Evolutionary conservation across 805 yeast species (phyloP).

Genomic region (Metschnikowia rubicola): DNA sequence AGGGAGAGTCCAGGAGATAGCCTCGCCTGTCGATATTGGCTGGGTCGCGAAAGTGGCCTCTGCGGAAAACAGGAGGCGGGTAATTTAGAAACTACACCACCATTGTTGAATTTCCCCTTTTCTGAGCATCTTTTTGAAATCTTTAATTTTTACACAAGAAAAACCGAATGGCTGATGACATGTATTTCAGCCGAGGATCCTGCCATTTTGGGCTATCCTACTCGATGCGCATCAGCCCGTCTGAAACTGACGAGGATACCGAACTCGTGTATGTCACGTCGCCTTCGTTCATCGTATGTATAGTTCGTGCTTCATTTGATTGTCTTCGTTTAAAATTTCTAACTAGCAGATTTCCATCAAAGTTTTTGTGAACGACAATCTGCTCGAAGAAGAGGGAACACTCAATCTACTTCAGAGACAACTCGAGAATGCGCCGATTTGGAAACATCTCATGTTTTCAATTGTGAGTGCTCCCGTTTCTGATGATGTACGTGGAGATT

Average conservation of each 20-base stretch:
- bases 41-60: too few relatives aligned
- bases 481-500: neutral
- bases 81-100: too few relatives aligned
- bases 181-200: conserved; percentile 3
- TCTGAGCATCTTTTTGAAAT: too few relatives aligned
- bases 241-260: neutral
- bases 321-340: neutral
- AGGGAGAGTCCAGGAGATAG: too few relatives aligned
- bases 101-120: too few relatives aligned
- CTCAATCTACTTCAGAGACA: conserved; percentile 6
- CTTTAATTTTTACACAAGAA: too few relatives aligned
- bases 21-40: too few relatives aligned
- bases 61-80: too few relatives aligned
- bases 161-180: conserved; percentile 1
- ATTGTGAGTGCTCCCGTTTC: neutral
- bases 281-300: conserved; percentile 7
- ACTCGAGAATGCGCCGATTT: conserved; percentile 6
- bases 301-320: neutral
- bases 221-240: neutral
- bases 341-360: conserved; percentile 11
- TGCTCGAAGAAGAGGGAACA: conserved; percentile 9
- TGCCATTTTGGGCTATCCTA: conserved; percentile 5
- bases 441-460: conserved; percentile 9
- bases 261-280: conserved; percentile 3
- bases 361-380: conserved; percentile 10